phyloP scores from a whole-genome alignment of 441 rosid genomes.

The Adansonia rubrostipa region DNA sequence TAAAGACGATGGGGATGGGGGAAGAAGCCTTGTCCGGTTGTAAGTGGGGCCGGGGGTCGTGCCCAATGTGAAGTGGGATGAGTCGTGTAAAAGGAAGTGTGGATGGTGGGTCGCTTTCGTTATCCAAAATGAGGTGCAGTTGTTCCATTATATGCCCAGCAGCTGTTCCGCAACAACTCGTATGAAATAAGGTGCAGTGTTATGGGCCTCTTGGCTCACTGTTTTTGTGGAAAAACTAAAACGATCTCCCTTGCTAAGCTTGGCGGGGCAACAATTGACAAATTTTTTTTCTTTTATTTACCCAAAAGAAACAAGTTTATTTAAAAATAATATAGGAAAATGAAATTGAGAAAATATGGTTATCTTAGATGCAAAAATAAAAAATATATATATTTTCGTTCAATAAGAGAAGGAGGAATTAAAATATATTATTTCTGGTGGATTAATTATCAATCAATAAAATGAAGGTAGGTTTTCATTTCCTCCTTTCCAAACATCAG shows the following conservation, averaged over 20 bases:
- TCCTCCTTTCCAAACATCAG: too few relatives aligned
- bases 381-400: too few relatives aligned
- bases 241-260: too few relatives aligned
- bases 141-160: slow-evolving; percentile 4
- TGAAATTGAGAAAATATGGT: too few relatives aligned
- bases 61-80: not conserved
- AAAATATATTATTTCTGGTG: not conserved
- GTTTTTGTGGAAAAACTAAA: not conserved
- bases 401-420: too few relatives aligned
- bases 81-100: not conserved
- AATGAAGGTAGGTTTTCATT: too few relatives aligned
- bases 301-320: too few relatives aligned
- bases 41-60: not conserved
- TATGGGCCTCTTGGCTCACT: not conserved
- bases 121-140: slow-evolving; percentile 29
- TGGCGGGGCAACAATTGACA: too few relatives aligned
- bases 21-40: not conserved
- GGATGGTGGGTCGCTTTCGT: slow-evolving; percentile 43
- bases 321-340: too few relatives aligned
- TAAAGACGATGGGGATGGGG: not conserved
- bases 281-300: too few relatives aligned
- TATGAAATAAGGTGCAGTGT: not conserved
- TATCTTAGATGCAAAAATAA: too few relatives aligned
- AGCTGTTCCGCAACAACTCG: not conserved
- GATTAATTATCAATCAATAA: too few relatives aligned